phyloP scores from a whole-genome alignment of 2,329 filamentous ascomycete genomes.

The Alternaria incomplexa region DNA sequence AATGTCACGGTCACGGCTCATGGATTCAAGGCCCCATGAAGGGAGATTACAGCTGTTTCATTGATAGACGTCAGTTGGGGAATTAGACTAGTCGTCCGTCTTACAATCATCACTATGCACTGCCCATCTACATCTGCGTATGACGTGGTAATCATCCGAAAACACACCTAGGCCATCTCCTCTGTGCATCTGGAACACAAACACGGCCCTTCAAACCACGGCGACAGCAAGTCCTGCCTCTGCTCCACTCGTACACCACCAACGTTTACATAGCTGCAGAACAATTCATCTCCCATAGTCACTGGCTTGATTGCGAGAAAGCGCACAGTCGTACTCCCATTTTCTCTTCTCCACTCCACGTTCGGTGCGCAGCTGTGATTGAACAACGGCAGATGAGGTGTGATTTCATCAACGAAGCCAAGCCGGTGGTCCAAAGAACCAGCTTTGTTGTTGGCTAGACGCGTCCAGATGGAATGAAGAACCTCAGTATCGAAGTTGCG shows the following conservation, averaged over 20 bases:
- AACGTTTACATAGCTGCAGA: slow-evolving; percentile 21
- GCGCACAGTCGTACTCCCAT: slow-evolving; percentile 11
- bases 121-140: not conserved
- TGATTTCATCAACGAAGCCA: slow-evolving; percentile 37
- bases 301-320: slow-evolving; percentile 17
- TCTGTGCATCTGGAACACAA: slow-evolving; percentile 13
- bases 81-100: not conserved
- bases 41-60: not conserved
- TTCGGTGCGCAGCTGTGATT: slow-evolving; percentile 46
- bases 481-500: slow-evolving; percentile 36
- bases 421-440: slow-evolving; percentile 26
- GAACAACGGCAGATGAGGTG: slow-evolving; percentile 37
- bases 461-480: slow-evolving; percentile 40
- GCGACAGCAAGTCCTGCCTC: slow-evolving; percentile 15
- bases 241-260: not conserved
- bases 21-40: not conserved
- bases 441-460: slow-evolving; percentile 44
- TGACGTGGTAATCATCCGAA: not conserved
- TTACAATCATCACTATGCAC: not conserved
- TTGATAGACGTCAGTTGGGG: not conserved
- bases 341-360: slow-evolving; percentile 22
- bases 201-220: slow-evolving; percentile 21
- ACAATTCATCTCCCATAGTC: slow-evolving; percentile 12
- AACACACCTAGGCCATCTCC: not conserved
- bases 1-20: not conserved